These are phyloP conservation scores for Urochloa ruziziensis DNA, from an alignment of 176 grass and related monocot genomes.

Conservation along the genomic window DNA sequence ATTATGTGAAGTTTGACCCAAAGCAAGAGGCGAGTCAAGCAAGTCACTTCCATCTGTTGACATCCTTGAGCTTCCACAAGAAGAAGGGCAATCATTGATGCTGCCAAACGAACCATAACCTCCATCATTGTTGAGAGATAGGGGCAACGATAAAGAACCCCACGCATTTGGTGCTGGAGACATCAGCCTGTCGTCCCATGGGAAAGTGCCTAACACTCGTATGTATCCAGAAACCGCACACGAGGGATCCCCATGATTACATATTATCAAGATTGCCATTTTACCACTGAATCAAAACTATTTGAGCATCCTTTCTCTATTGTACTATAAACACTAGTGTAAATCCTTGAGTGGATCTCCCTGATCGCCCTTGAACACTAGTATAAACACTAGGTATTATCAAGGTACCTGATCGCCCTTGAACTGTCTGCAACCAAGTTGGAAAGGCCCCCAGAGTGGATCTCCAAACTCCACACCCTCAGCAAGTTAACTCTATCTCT, in stretches of 20 bases:
- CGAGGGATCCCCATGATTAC: neutral
- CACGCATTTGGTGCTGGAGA: conserved; percentile 52
- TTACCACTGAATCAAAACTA: neutral
- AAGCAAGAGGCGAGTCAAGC: conserved; percentile 42
- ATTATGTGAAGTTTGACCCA: conserved; percentile 37
- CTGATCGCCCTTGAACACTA: no score
- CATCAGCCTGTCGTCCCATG: conserved; percentile 36
- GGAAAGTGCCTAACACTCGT: neutral
- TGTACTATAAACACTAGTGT: no score
- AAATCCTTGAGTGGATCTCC: no score
- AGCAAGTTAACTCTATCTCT: no score
- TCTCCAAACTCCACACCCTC: no score
- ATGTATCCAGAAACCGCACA: neutral
- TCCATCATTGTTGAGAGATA: conserved; percentile 46
- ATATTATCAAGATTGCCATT: neutral
- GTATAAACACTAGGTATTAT: no score
- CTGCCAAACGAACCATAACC: conserved; percentile 37
- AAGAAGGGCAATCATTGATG: conserved; percentile 44
- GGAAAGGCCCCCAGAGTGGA: no score
- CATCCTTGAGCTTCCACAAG: conserved; percentile 49
- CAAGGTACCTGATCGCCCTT: no score
- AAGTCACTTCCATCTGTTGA: conserved; percentile 63
- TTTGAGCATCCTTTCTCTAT: no score
- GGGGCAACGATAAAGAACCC: conserved; percentile 46
- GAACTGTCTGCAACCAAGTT: no score